Conservation (phyloP, 257 asterid genomes). For the Knoxia roxburghii region DNA sequence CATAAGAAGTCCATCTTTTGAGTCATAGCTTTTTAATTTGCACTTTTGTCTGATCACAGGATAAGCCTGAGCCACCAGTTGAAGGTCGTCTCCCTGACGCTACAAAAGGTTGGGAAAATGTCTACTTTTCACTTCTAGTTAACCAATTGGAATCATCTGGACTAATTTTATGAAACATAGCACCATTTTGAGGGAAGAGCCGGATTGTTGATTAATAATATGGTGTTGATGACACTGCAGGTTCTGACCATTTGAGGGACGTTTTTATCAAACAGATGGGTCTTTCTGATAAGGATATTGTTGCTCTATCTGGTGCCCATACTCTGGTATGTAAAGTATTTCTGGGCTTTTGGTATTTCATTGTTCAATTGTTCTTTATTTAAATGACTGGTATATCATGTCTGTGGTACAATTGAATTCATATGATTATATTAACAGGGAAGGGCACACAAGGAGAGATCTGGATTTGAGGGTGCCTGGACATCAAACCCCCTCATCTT, state of each 20-base stretch:
- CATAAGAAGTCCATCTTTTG: not conserved
- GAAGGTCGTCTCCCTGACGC: slow-evolving; percentile 96
- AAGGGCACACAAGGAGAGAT: slow-evolving; percentile 84
- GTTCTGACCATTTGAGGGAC: slow-evolving; percentile 76
- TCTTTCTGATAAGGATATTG: slow-evolving; percentile 69
- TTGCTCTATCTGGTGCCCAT: slow-evolving; percentile 85
- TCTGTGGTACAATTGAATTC: not conserved
- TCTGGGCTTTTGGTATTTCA: not conserved
- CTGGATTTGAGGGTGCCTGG: slow-evolving; percentile 94
- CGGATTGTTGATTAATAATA: no score
- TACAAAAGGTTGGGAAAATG: slow-evolving; percentile 52
- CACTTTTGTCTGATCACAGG: slow-evolving; percentile 33
- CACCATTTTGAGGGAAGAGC: no score
- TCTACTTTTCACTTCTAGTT: not conserved
- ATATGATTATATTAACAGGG: slow-evolving; percentile 32
- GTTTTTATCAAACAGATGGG: slow-evolving; percentile 87
- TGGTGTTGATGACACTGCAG: slow-evolving; percentile 27
- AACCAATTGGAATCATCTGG: no score
- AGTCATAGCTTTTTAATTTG: not conserved
- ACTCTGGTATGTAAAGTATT: slow-evolving; percentile 59
- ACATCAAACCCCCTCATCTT: slow-evolving; percentile 72
- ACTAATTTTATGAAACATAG: no score
- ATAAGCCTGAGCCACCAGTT: slow-evolving; percentile 57
- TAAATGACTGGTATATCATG: not conserved
- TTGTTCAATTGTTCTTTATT: no score